A percentile compares a stretch with the other conserved stretches of the same genome.
Conservation (phyloP, 208 protist genomes). For the Naegleria lovaniensis region DNA sequence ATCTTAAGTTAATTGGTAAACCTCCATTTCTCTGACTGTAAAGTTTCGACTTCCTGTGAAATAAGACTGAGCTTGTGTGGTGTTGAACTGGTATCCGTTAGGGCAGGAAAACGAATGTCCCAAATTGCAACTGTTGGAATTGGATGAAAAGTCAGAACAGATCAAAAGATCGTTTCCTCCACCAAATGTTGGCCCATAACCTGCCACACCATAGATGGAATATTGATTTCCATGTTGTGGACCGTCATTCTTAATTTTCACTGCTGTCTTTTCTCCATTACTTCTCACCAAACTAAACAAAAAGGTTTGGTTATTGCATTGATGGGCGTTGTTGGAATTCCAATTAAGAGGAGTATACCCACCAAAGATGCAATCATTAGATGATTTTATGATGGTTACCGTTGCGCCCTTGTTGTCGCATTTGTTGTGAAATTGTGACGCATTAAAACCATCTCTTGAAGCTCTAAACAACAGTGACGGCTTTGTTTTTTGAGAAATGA, state of each 20-base stretch:
- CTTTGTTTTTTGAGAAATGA: too few species aligned
- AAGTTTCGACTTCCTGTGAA: too few species aligned
- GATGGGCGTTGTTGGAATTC: neutral
- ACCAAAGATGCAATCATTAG: slow-evolving; percentile 3
- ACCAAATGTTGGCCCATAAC: neutral
- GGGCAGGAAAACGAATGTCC: too few species aligned
- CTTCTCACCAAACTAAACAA: neutral
- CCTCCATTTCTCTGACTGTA: too few species aligned
- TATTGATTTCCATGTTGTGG: neutral
- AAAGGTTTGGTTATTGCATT: neutral
- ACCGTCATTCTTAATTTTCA: neutral
- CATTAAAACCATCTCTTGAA: slow-evolving; percentile 1
- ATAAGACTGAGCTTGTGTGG: too few species aligned
- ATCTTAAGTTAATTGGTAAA: too few species aligned
- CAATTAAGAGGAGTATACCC: neutral
- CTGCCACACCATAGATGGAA: neutral
- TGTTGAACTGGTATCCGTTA: too few species aligned
- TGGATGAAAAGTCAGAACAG: neutral
- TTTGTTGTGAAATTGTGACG: neutral
- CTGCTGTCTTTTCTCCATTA: neutral
- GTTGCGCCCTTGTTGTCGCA: slow-evolving; percentile 19
- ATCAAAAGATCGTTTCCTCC: neutral
- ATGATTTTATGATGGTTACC: slow-evolving; percentile 19
- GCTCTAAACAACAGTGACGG: slow-evolving; percentile 20
- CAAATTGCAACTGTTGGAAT: neutral